Base-by-base conservation (phyloP, 2,329 filamentous ascomycete species). In the Penicillium sp. region DNA sequence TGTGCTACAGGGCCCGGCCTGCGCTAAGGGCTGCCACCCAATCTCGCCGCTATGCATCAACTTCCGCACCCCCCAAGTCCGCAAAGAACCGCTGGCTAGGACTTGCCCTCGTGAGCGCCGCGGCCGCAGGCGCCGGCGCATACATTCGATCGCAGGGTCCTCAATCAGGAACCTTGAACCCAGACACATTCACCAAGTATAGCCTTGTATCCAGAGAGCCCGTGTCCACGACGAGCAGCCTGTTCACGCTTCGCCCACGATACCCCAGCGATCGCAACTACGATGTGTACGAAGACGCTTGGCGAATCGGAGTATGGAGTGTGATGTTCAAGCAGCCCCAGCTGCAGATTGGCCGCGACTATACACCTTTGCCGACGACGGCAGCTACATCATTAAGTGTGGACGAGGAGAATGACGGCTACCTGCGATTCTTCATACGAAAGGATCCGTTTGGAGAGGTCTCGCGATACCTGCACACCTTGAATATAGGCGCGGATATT, bases 281-380 rank as follows among this genome's bases (percentile, higher is more conserved):
- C 39, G 67, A 69, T 25, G 65, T 73, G 33, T 77, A 80, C 51
- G 63, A 69, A 4, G 61, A 73, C 10, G 78, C 77, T 22, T 86
- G 84, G 82, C 71, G 72, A 39, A 78, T 82, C 50, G 87, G 88
- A 4, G 79, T 95, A 38, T 95, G 90, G 88, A 91, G 87, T 56
- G 87, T 97, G 30, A 88, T 96, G 75, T 85, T 96, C 66, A 96
- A 95, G 74, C 94, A 97, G 74, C 94, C 94, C 2, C 86, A 96
- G 69, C 75, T 97, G 51, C 92, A 96, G 73, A 95, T 99, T 62
- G 89, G 90, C 39, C 78, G 94, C 55, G 86, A 90, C 51, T 99
- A 99, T 72, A 97, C 94, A 4, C 91, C 92, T 0, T 76, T 99
- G 0, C 92, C 66, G 5, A 53, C 59, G 33, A 63, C 57, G 14